Evolutionary conservation across 345 rosid species (phyloP), one percentile per base, ranked within the genome.

Genomic region (Excoecaria cochinchinensis): DNA sequence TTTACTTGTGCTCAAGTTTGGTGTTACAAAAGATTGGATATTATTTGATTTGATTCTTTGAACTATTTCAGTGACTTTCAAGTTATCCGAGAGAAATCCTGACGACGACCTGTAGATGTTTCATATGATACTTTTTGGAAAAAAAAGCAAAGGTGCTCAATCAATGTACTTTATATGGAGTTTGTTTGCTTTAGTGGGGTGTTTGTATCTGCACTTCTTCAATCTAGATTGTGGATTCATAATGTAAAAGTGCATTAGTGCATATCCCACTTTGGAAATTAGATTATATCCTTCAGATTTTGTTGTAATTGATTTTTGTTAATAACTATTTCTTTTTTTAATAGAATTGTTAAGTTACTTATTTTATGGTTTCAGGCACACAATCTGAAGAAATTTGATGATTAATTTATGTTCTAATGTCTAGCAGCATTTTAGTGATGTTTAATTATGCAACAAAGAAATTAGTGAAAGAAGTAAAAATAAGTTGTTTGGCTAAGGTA

Each of bases 71-170:
- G 99, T 93, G 90, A 95, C 98, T 78, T 90, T 90, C 89, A 92
- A 93, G 86, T 78, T 95, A 77, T 93, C 99, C 64, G 91, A 92
- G 95, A 90, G 93, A 84, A 95, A 93, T 83, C 76, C 96, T 76
- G 98, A 95, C 56, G 98, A 91, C 73, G 89, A 87, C 80, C 90
- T 95, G 76, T 90, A 87, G 69, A 66, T 87, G 74, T 89, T 95
- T 70, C 99, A 95, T 67, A 74, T 82, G 24, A 82, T 95, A 77
- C 93, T 95, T 59, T 95, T 85, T 74, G 99, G 98, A n/a, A 82
- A 95, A 95, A 91, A 95, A 93, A 86, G 99, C 89, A 72, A 95
- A 95, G 98, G 99, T 95, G 75, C 75, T n/a, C 31, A 13, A 25
- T 19, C 50, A 25, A 40, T 53, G 46, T 62, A 9, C 12, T 64